Percentiles rank a stretch among this genome's conserved stretches.
Evolutionary conservation across 176 grass and related monocot species (phyloP).

Genomic region (Eleusine indica): DNA sequence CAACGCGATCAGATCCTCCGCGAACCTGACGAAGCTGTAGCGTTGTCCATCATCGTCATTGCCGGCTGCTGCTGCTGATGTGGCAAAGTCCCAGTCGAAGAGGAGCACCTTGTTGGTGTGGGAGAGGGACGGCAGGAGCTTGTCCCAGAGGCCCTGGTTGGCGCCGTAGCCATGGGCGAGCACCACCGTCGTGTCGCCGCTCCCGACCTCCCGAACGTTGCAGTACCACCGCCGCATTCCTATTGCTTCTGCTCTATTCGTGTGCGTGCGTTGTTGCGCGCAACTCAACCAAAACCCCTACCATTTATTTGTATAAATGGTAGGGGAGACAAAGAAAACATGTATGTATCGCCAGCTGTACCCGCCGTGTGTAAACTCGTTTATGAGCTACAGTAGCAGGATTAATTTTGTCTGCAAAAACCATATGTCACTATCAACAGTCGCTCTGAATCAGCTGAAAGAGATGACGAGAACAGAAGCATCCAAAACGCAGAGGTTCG

Average conservation of each 20-base stretch:
- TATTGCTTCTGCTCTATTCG: not conserved
- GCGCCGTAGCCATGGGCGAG: slow-evolving; percentile 79
- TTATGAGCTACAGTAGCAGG: too few relatives aligned
- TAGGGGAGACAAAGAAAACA: too few relatives aligned
- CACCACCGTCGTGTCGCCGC: slow-evolving; percentile 52
- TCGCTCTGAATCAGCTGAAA: too few relatives aligned
- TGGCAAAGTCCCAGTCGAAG: slow-evolving; percentile 86
- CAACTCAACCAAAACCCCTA: too few relatives aligned
- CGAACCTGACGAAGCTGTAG: slow-evolving; percentile 56
- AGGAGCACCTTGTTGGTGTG: slow-evolving; percentile 41
- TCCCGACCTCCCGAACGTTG: slow-evolving; percentile 55
- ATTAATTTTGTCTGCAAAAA: too few relatives aligned
- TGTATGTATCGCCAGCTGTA: too few relatives aligned
- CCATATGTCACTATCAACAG: too few relatives aligned
- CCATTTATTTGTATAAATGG: too few relatives aligned
- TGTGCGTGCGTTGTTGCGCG: too few relatives aligned
- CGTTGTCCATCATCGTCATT: not conserved
- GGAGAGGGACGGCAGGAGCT: slow-evolving; percentile 50
- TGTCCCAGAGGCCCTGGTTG: slow-evolving; percentile 64
- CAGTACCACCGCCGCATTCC: slow-evolving; percentile 46
- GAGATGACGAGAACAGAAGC: too few relatives aligned
- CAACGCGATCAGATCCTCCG: slow-evolving; percentile 61
- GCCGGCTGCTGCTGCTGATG: not conserved
- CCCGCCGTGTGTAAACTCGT: too few relatives aligned
- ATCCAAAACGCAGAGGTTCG: not conserved